phyloP scores from a whole-genome alignment of 2,329 filamentous ascomycete genomes.

The Sphaerostilbella broomeana region DNA sequence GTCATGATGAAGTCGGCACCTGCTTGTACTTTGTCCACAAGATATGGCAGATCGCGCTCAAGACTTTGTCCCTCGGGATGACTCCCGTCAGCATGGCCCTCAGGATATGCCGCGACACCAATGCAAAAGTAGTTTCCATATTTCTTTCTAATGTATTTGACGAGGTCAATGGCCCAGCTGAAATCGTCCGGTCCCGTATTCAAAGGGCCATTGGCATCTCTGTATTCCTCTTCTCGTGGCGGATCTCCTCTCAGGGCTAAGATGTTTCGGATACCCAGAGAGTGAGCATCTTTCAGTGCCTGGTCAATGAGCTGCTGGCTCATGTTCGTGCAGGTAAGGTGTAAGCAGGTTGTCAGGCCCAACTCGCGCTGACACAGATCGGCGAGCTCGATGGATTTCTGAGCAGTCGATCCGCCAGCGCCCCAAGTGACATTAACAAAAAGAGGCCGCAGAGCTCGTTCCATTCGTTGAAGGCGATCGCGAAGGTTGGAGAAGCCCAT shows the following conservation, averaged over 20 bases:
- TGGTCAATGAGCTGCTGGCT: slow-evolving; percentile 78
- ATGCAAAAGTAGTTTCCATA: slow-evolving; percentile 96
- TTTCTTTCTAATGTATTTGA: slow-evolving; percentile 76
- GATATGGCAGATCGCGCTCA: slow-evolving; percentile 78
- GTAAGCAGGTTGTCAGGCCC: slow-evolving; percentile 87
- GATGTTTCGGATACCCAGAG: slow-evolving; percentile 86
- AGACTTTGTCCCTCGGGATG: slow-evolving; percentile 63
- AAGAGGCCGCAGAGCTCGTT: slow-evolving; percentile 78
- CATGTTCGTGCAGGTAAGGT: slow-evolving; percentile 98
- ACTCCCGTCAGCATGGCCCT: slow-evolving; percentile 88
- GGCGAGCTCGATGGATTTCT: slow-evolving; percentile 87
- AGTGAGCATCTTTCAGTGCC: slow-evolving; percentile 84
- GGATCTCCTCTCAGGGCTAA: slow-evolving; percentile 87
- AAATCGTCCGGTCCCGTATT: slow-evolving; percentile 70
- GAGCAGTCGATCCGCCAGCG: slow-evolving; percentile 84
- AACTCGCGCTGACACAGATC: slow-evolving; percentile 92
- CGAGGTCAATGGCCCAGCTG: slow-evolving; percentile 80
- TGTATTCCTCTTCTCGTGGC: slow-evolving; percentile 82
- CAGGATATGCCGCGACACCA: slow-evolving; percentile 89
- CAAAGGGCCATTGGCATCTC: slow-evolving; percentile 49
- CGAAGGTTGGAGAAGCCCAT: slow-evolving; percentile 95
- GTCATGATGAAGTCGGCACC: slow-evolving; percentile 99
- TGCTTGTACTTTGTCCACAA: slow-evolving; percentile 84
- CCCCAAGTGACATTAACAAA: slow-evolving; percentile 99
- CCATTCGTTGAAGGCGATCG: slow-evolving; percentile 90